Conservation (phyloP, 1,139 yeast species). For the Candida neerlandica region DNA sequence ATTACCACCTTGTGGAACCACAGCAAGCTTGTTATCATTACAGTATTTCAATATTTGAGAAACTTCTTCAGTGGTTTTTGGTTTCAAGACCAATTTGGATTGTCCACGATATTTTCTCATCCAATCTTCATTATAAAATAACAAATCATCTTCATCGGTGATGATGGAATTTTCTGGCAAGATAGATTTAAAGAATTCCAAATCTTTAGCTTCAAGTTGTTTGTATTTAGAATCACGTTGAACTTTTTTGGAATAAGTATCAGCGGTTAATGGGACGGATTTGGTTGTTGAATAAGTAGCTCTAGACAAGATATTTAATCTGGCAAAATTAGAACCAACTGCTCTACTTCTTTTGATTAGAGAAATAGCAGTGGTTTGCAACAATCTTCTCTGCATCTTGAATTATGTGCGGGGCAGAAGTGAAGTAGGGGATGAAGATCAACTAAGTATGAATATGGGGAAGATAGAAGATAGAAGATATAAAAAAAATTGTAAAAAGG, state of each 20-base stretch:
- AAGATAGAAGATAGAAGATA: neutral
- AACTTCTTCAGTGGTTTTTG: slow-evolving; percentile 80
- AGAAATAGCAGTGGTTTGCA: slow-evolving; percentile 4
- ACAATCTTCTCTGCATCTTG: slow-evolving; percentile 8
- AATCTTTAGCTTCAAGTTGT: slow-evolving; percentile 55
- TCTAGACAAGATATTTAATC: neutral
- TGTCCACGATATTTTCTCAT: slow-evolving; percentile 94
- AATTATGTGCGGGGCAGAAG: neutral
- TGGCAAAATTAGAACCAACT: neutral
- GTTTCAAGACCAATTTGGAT: slow-evolving; percentile 79
- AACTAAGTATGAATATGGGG: neutral
- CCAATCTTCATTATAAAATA: slow-evolving; percentile 88
- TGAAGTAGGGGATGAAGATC: neutral
- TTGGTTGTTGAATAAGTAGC: slow-evolving; percentile 28
- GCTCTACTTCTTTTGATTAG: slow-evolving; percentile 4
- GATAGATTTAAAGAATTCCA: slow-evolving; percentile 62
- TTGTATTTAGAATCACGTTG: slow-evolving; percentile 48
- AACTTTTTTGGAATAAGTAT: slow-evolving; percentile 58
- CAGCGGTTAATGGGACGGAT: slow-evolving; percentile 61
- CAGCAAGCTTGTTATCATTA: slow-evolving; percentile 75
- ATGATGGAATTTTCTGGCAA: slow-evolving; percentile 52
- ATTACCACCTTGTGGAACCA: slow-evolving; percentile 97
- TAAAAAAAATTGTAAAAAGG: neutral
- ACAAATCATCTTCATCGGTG: slow-evolving; percentile 63
- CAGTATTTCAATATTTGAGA: slow-evolving; percentile 78